phyloP scores from a whole-genome alignment of 75 land plant genomes.

The Sequoia sempervirens region DNA sequence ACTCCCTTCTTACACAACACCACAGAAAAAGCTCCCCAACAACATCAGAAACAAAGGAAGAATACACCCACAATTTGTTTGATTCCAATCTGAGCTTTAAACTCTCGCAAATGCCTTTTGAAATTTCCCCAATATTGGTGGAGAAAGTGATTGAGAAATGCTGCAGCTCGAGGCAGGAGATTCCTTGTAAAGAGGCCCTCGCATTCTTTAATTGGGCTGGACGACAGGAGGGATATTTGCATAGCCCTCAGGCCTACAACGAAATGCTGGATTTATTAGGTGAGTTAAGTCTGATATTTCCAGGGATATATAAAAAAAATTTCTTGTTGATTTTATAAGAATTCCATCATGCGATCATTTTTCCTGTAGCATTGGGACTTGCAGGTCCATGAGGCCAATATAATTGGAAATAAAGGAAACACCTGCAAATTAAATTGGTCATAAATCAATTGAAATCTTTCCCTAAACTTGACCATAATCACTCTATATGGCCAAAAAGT shows the following conservation, averaged over 20 bases:
- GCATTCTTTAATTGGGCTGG: slow-evolving; percentile 72
- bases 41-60: background rate
- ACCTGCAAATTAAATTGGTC: background rate
- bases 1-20: slow-evolving; percentile 50
- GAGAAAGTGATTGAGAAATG: slow-evolving; percentile 36
- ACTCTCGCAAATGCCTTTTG: slow-evolving; percentile 23
- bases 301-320: background rate
- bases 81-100: slow-evolving; percentile 25
- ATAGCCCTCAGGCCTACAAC: slow-evolving; percentile 27
- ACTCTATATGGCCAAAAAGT: too few relatives aligned
- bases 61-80: slow-evolving; percentile 16
- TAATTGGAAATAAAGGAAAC: background rate
- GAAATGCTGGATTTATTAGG: slow-evolving; percentile 59
- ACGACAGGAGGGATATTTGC: slow-evolving; percentile 10
- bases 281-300: slow-evolving; percentile 5
- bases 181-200: slow-evolving; percentile 46
- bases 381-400: background rate
- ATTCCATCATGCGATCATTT: background rate
- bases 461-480: too few relatives aligned
- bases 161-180: slow-evolving; percentile 42
- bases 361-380: background rate
- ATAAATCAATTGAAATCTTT: too few relatives aligned
- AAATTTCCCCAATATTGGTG: slow-evolving; percentile 31
- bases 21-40: slow-evolving; percentile 33
- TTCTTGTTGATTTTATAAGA: background rate